A percentile compares a stretch with the other conserved stretches of the same genome.
These are phyloP conservation scores for Aspergillus amoenus DNA, from an alignment of 2,329 filamentous ascomycete species.

Conservation along the genomic window DNA sequence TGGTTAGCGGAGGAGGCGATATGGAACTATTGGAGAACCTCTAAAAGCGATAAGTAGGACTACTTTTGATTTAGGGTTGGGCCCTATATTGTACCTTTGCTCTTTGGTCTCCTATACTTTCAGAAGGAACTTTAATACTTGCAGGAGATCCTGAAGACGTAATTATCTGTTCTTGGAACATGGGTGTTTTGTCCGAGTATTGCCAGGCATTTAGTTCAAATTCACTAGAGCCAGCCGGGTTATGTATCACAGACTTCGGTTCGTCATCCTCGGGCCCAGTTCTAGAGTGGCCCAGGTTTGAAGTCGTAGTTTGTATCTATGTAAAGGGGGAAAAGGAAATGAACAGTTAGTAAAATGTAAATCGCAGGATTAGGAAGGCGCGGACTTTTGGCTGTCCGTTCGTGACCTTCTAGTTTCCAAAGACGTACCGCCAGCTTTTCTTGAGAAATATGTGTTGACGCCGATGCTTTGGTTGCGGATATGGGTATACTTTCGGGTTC, in stretches of 20 bases:
- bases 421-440: conserved; percentile 27
- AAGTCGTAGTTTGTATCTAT: conserved; percentile 33
- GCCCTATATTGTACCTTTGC: conserved; percentile 17
- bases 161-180: conserved; percentile 9
- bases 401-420: not conserved
- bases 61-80: not conserved
- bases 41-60: conserved; percentile 14
- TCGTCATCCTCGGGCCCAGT: conserved; percentile 64
- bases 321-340: not conserved
- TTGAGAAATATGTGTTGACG: conserved; percentile 7
- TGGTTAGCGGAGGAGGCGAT: conserved; percentile 71
- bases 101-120: not conserved
- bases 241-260: conserved; percentile 84
- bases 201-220: conserved; percentile 54
- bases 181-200: conserved; percentile 10
- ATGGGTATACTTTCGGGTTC: not conserved
- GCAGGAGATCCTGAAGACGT: not conserved
- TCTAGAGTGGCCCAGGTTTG: conserved; percentile 15
- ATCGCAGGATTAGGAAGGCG: not conserved
- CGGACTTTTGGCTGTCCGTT: not conserved
- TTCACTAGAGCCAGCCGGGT: conserved; percentile 75
- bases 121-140: conserved; percentile 3
- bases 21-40: conserved; percentile 45
- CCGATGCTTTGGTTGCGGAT: not conserved
- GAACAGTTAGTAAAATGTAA: not conserved